Base-by-base conservation (phyloP, 345 rosid species). In the Salix purpurea region DNA sequence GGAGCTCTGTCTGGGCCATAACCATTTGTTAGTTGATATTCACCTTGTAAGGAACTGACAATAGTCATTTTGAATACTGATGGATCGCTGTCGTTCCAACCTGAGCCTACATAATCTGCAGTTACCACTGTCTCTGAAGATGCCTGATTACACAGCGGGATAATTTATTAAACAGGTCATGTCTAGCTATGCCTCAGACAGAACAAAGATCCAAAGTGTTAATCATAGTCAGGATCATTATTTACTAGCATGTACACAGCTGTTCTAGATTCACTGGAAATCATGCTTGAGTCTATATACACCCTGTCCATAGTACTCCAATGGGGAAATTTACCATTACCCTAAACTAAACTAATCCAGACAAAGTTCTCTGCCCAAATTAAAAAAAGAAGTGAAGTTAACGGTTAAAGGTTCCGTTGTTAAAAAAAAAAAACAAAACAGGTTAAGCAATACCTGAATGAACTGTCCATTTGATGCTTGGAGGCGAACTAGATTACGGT, bases 21-120 rank as follows among this genome's bases (percentile, higher is more conserved):
- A 26, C 87, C 87, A 77, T 84, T 84, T 24, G 85, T 77, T 58
- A 82, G 68, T 67, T 84, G 87, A 56, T 79, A 84, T 75, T 82
- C 85, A 44, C 87, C 87, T 3, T 3, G 56, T 37, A 85, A 16
- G 56, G 32, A 7, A 1, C 5, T 39, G 13, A 73, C 19, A 69
- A 73, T 61, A 2, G 65, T 64, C 84, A 85, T 82, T 24, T 58
- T 72, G 48, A 85, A 82, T 23, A 82, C 85, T 28, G 87, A 85
- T 10, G 85, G 85, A 75, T 85, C 72, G n/a, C 37, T 15, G 12
- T 77, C 66, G 10, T 69, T 77, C 87, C 87, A 80, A 71, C 78
- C 64, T 5, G 76, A 62, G 11, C 84, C 84, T 37, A 36, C 6
- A 68, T 75, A 75, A 82, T 85, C 85, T 58, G 84, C 85, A 13